A percentile compares a stretch with the other conserved stretches of the same genome.
phyloP scores from a whole-genome alignment of 192 early-diverging fungal species.

The Backusella australiensis region DNA sequence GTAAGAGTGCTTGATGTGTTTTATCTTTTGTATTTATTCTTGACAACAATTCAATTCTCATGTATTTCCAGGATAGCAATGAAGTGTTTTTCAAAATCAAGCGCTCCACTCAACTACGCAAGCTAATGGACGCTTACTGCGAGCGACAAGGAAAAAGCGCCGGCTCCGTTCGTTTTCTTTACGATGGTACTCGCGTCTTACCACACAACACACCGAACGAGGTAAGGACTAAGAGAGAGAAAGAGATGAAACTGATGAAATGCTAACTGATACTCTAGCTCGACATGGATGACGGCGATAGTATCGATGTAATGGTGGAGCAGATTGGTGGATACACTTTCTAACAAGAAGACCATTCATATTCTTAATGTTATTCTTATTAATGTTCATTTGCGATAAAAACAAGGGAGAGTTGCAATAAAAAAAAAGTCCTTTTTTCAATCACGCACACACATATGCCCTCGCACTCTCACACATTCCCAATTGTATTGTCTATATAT shows the following conservation, averaged over 20 bases:
- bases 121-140: conserved; percentile 94
- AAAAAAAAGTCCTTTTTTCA: neutral
- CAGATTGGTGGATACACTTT: conserved; percentile 74
- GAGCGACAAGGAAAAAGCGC: conserved; percentile 78
- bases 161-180: conserved; percentile 84
- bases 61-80: conserved; percentile 58
- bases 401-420: too few species aligned
- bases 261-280: conserved; percentile 48
- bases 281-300: conserved; percentile 94
- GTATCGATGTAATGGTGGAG: conserved; percentile 93
- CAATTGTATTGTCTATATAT: neutral
- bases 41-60: neutral
- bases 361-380: too few species aligned
- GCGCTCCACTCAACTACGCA: conserved; percentile 82
- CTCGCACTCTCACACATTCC: neutral
- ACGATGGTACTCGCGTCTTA: conserved; percentile 86
- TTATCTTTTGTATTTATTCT: neutral
- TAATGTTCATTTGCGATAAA: too few species aligned
- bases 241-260: neutral
- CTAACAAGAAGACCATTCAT: neutral
- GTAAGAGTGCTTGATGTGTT: conserved; percentile 17
- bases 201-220: conserved; percentile 80
- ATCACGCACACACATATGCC: neutral
- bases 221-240: conserved; percentile 40
- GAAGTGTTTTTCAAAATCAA: conserved; percentile 97